phyloP scores from a whole-genome alignment of 805 yeast species.

The Kazachstania kunashirensis region DNA sequence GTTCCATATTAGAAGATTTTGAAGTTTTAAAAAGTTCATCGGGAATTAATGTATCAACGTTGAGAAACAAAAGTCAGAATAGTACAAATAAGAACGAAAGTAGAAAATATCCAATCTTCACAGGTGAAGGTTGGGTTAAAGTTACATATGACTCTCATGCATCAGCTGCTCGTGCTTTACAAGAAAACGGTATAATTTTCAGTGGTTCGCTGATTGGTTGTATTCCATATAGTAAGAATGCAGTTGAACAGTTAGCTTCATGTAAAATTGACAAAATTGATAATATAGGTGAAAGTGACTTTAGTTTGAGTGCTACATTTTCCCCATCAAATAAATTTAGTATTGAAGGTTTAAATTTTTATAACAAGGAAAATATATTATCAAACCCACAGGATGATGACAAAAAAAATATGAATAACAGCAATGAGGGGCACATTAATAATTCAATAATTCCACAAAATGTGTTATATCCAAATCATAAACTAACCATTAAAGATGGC shows the following conservation, averaged over 20 bases:
- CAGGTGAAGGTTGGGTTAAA: slow-evolving; percentile 89
- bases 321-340: not conserved
- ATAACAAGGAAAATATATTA: not conserved
- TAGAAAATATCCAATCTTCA: slow-evolving; percentile 54
- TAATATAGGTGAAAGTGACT: slow-evolving; percentile 20
- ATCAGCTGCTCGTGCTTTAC: slow-evolving; percentile 73
- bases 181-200: slow-evolving; percentile 68
- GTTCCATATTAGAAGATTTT: slow-evolving; percentile 68
- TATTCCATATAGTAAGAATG: slow-evolving; percentile 53
- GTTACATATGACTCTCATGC: slow-evolving; percentile 68
- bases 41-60: slow-evolving; percentile 24
- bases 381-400: not conserved
- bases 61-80: slow-evolving; percentile 10
- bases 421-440: not conserved
- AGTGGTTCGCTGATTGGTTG: slow-evolving; percentile 60
- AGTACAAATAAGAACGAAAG: slow-evolving; percentile 6
- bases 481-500: slow-evolving; percentile 35
- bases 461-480: slow-evolving; percentile 16
- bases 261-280: slow-evolving; percentile 26
- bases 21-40: slow-evolving; percentile 34
- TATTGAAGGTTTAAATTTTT: no score
- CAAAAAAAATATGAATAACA: not conserved
- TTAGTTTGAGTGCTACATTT: slow-evolving; percentile 1
- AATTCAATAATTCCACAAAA: slow-evolving; percentile 1
- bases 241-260: slow-evolving; percentile 49